These are phyloP conservation scores for Thermothelomyces thermophilus DNA, from an alignment of 2,329 filamentous ascomycete species.

Conservation along the genomic window DNA sequence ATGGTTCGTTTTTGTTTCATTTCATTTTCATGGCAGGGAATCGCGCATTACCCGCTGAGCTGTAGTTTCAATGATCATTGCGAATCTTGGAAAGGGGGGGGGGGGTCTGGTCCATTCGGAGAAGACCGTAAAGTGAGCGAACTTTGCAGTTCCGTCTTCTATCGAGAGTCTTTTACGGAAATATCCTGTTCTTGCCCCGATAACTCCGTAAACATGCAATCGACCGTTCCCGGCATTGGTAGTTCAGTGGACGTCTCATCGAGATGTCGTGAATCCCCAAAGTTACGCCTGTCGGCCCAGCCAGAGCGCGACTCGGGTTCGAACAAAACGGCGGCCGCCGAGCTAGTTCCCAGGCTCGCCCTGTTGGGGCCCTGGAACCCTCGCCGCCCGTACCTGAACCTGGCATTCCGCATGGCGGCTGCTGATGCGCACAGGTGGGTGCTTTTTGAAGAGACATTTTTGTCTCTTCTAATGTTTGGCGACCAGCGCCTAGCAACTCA, in stretches of 20 bases:
- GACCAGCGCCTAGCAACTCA: neutral
- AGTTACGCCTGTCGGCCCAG: neutral
- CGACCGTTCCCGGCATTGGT: neutral
- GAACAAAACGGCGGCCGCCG: neutral
- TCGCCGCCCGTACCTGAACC: too few relatives aligned
- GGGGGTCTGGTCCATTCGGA: too few relatives aligned
- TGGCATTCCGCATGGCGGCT: too few relatives aligned
- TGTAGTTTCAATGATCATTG: neutral
- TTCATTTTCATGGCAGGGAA: too few relatives aligned
- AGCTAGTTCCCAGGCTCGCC: too few relatives aligned
- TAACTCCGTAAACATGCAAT: slow-evolving; percentile 7
- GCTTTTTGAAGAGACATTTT: too few relatives aligned
- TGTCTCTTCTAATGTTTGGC: neutral
- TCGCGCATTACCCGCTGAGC: too few relatives aligned
- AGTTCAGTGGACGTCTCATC: neutral
- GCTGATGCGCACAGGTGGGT: too few relatives aligned
- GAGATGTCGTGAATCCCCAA: neutral
- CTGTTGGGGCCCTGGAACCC: too few relatives aligned
- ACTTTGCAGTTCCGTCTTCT: slow-evolving; percentile 7
- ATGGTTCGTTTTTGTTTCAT: too few relatives aligned
- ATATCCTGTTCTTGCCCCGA: neutral
- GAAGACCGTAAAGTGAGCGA: neutral
- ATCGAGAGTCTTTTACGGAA: neutral
- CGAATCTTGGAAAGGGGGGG: too few relatives aligned
- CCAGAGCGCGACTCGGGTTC: neutral